A percentile compares a stretch with the other conserved stretches of the same genome.
Evolutionary conservation across 768 basidiomycete genomes (phyloP).

Genomic region (Termitomyces sp.): DNA sequence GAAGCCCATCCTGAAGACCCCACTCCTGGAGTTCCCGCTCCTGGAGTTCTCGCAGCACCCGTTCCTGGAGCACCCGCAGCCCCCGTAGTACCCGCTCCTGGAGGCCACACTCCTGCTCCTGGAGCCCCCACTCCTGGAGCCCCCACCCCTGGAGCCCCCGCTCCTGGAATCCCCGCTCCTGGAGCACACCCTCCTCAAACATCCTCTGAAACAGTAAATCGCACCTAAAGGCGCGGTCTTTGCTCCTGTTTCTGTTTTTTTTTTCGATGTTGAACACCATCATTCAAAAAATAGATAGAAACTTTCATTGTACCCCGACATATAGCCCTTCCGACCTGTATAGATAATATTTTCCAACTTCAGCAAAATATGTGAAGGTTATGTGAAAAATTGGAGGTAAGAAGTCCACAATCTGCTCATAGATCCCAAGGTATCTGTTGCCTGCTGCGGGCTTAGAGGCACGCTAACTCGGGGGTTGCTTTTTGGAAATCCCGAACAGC

Average conservation of each 20-base stretch:
- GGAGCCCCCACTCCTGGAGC: too few relatives aligned
- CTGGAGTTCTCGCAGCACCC: too few relatives aligned
- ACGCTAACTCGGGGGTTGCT: too few relatives aligned
- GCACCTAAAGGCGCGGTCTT: background rate
- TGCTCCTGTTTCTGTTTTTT: background rate
- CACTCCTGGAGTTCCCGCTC: too few relatives aligned
- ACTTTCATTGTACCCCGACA: background rate
- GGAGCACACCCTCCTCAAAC: constrained; percentile 4
- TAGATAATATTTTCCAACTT: background rate
- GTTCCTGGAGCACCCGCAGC: background rate
- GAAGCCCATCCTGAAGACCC: too few relatives aligned
- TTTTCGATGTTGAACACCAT: background rate
- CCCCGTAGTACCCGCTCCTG: too few relatives aligned
- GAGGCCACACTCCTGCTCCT: too few relatives aligned
- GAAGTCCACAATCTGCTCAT: background rate
- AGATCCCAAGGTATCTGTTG: too few relatives aligned
- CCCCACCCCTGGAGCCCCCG: too few relatives aligned
- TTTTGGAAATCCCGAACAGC: too few relatives aligned
- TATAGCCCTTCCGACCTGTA: background rate
- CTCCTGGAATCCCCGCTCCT: too few relatives aligned
- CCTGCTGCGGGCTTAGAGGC: too few relatives aligned
- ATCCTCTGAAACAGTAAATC: background rate
- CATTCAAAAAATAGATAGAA: background rate
- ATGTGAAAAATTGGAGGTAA: background rate
- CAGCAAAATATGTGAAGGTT: background rate